Base-by-base conservation (phyloP, 116 monocot species). In the Trichopus zeylanicus region DNA sequence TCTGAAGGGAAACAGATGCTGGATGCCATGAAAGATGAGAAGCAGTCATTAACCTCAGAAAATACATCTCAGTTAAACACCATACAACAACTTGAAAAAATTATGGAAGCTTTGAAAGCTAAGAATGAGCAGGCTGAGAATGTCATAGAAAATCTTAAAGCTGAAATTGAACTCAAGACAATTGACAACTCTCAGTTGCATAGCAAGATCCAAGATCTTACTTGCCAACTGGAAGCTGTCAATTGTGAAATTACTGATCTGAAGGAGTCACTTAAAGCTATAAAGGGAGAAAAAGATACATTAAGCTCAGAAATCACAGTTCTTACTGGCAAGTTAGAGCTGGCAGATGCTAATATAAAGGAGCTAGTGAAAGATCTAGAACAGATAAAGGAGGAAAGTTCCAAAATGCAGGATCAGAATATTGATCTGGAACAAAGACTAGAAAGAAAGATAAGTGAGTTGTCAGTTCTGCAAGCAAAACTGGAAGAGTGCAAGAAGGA, bases 11-110 rank as follows among this genome's bases (percentile, higher is more conserved):
- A 62, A 31, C 63, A 67, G 29, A 30, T 23, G 34, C 28, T 67
- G 31, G 67, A 82, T 57, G 28, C 46, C 28, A 22, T 42, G 64
- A 35, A 61, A 47, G 53, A 32, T 49, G 79, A 76, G 53, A 79
- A 74, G 35, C 42, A 67, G 55, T 33, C 52, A 13, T 42, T 78
- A 22, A 39, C 35, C 3, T 48, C 68, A 29, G 73, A 81, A 34
- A 73, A 69, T 46, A 18, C 51, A n/a, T n/a, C n/a, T n/a, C n/a
- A n/a, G n/a, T n/a, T n/a, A n/a, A n/a, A n/a, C n/a, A n/a, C n/a
- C n/a, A n/a, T n/a, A n/a, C n/a, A n/a, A n/a, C n/a, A n/a, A n/a
- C n/a, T n/a, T n/a, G n/a, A n/a, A n/a, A n/a, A n/a, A n/a, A n/a
- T n/a, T n/a, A n/a, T n/a, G n/a, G n/a, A n/a, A 12, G 37, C 47